Evolutionary conservation across 73 alveolate species (phyloP).

Genomic region (Loxodes magnus): DNA sequence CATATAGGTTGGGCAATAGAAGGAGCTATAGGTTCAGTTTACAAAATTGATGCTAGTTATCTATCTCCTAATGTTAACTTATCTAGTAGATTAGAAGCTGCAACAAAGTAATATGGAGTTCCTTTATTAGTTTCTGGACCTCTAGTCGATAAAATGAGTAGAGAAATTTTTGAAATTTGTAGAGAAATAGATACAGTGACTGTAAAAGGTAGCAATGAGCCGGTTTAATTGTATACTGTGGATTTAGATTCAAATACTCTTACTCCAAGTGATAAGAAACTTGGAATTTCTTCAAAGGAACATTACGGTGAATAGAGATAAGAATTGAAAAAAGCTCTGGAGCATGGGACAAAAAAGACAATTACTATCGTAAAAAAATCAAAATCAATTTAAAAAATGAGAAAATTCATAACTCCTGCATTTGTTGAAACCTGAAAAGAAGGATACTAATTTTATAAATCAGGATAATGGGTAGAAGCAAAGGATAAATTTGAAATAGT

Average conservation of each 20-base stretch:
- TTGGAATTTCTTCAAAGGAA: neutral
- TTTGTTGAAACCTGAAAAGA: neutral
- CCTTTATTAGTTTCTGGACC: conserved; percentile 61
- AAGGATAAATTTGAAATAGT: conserved; percentile 26
- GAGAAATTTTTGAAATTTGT: conserved; percentile 16
- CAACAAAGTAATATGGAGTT: conserved; percentile 39
- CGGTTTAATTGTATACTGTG: conserved; percentile 52
- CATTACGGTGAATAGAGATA: neutral
- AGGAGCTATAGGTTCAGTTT: conserved; percentile 87
- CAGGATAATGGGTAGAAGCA: conserved; percentile 41
- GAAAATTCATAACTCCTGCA: neutral
- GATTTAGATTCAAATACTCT: conserved; percentile 39
- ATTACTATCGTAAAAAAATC: neutral
- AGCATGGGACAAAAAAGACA: neutral
- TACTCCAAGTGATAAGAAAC: conserved; percentile 14
- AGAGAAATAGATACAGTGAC: conserved; percentile 73
- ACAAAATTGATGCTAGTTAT: conserved; percentile 80
- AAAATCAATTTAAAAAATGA: neutral
- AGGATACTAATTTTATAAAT: conserved; percentile 27
- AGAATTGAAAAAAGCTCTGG: neutral
- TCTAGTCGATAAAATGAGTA: conserved; percentile 36
- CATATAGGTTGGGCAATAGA: conserved; percentile 97
- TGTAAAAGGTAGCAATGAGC: conserved; percentile 55
- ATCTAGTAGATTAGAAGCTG: conserved; percentile 83
- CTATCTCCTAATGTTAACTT: conserved; percentile 78